Percentiles rank a stretch among this genome's conserved stretches.
Conservation (phyloP, 129 eudicot genomes). For the Apium graveolens region DNA sequence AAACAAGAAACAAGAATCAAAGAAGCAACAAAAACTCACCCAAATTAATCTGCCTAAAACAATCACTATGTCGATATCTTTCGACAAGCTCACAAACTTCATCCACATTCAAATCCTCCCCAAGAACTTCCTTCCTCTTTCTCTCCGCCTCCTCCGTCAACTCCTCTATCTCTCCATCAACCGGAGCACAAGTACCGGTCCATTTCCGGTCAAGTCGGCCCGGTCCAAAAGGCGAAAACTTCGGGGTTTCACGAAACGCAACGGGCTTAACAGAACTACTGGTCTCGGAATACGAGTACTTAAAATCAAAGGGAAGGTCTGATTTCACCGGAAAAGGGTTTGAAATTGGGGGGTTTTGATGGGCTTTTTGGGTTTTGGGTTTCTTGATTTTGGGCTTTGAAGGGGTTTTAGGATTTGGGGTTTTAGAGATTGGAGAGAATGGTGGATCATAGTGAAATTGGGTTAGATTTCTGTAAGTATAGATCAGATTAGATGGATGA, state of each 20-base stretch:
- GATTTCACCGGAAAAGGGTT: constrained; percentile 31
- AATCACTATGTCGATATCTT: constrained; percentile 69
- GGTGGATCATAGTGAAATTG: constrained; percentile 1
- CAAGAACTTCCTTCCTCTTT: constrained; percentile 36
- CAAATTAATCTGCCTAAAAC: constrained; percentile 81
- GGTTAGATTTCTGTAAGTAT: not conserved
- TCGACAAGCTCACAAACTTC: constrained; percentile 69
- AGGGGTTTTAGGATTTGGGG: not conserved
- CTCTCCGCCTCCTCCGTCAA: constrained; percentile 25
- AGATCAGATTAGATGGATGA: not conserved
- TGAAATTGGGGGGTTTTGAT: not conserved
- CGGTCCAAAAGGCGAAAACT: constrained; percentile 93
- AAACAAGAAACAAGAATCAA: not conserved
- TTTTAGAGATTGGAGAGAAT: not conserved
- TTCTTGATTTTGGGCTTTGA: not conserved
- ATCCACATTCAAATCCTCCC: constrained; percentile 61
- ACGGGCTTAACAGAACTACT: constrained; percentile 52
- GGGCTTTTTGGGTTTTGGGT: not conserved
- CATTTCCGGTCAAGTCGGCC: constrained; percentile 81
- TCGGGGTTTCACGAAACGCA: constrained; percentile 79
- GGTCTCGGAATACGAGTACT: constrained; percentile 77
- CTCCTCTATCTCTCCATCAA: constrained; percentile 14
- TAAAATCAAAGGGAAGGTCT: constrained; percentile 74
- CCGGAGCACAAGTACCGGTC: constrained; percentile 80
- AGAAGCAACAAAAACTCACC: constrained; percentile 25